Evolutionary conservation across 2,329 filamentous ascomycete species (phyloP).

Genomic region (Fusarium nisikadoi): DNA sequence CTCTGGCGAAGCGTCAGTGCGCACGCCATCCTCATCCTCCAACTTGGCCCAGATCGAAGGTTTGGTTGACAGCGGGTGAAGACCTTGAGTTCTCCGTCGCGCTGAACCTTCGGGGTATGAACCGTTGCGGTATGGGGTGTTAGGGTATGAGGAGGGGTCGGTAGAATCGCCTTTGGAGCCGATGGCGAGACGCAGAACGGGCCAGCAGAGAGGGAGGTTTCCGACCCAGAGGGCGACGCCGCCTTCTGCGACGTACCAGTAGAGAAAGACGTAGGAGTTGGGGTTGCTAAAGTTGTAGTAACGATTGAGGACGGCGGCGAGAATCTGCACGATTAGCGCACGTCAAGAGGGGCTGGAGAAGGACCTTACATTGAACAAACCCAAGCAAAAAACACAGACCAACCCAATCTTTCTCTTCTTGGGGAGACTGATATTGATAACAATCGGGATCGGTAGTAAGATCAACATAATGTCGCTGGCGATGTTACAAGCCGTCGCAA

Average conservation of each 20-base stretch:
- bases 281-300: slow-evolving; percentile 69
- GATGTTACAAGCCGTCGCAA: slow-evolving; percentile 59
- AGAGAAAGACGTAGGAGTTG: slow-evolving; percentile 66
- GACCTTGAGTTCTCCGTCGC: slow-evolving; percentile 28
- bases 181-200: slow-evolving; percentile 60
- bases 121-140: slow-evolving; percentile 17
- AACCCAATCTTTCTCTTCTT: slow-evolving; percentile 62
- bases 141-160: slow-evolving; percentile 41
- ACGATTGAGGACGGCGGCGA: slow-evolving; percentile 69
- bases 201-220: slow-evolving; percentile 70
- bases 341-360: not conserved
- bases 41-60: slow-evolving; percentile 46
- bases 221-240: slow-evolving; percentile 69
- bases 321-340: slow-evolving; percentile 53
- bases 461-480: slow-evolving; percentile 58
- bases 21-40: slow-evolving; percentile 42
- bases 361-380: slow-evolving; percentile 55
- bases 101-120: slow-evolving; percentile 37
- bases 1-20: slow-evolving; percentile 18
- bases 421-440: slow-evolving; percentile 54
- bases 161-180: slow-evolving; percentile 38
- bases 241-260: slow-evolving; percentile 70
- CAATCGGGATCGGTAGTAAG: slow-evolving; percentile 57
- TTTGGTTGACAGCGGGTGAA: slow-evolving; percentile 29
- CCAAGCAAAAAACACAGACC: slow-evolving; percentile 65